Evolutionary conservation across 1,139 yeast species (phyloP), one percentile per base, ranked within the genome.

Genomic region (Protomyces inouyei): DNA sequence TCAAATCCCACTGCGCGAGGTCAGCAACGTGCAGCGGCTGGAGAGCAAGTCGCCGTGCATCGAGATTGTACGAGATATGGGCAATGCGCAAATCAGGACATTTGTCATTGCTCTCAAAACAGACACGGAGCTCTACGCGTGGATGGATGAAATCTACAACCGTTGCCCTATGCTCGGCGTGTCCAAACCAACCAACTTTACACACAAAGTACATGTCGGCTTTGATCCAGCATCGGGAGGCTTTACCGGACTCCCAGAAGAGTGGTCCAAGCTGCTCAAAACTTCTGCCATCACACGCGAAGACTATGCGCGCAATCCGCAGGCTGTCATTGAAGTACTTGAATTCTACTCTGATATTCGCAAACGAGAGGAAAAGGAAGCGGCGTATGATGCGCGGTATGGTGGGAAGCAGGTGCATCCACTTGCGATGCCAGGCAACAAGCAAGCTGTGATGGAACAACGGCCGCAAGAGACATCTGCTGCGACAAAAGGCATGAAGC

Each of bases 111-210:
- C 92, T 0, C 83, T 93, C 69, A 91, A 89, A 74, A 80, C 86
- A 37, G 90, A 89, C 72, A 82, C 85, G 67, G 98, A 92, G 68
- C 81, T 89, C 69, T 84, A 88, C 74, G 87, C 88, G 68, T 92
- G 98, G 98, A 82, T 92, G 68, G 61, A 52, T 16, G 61, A 52
- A 9, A 61, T 56, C 28, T 53, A 51, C 36, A 52, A 69, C 67
- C 65, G 89, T 73, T 88, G 96, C 71, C 97, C 97, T 0, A 78
- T 87, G 68, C 82, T 87, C 63, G 87, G 92, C 83, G 82, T 79
- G n/a, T 79, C 82, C 5, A 66, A 64, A 28, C 67, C 67, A 14
- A 65, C 64, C 36, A 61, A 60, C 37, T 60, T 60, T 71, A 76
- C 79, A 45, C 82, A 79, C 68, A 73, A 74, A 51, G 80, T 79